These are phyloP conservation scores for Aphanomyces stellatus DNA, from an alignment of 352 stramenopile genomes.

Conservation along the genomic window DNA sequence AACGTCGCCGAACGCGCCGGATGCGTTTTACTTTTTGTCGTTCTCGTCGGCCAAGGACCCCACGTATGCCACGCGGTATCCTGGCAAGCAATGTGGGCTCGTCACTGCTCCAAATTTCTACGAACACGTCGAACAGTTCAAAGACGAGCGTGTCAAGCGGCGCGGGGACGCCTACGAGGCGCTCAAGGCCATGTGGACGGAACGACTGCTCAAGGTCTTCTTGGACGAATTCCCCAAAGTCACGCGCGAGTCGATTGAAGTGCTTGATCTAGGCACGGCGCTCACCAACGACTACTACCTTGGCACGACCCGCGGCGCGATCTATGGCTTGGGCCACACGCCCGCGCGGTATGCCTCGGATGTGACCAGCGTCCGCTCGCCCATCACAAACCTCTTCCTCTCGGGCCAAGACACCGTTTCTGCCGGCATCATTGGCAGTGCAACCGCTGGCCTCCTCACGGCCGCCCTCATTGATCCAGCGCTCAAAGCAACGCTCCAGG, in stretches of 20 bases:
- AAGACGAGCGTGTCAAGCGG: constrained; percentile 22
- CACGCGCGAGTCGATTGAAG: constrained; percentile 21
- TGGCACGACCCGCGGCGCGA: constrained; percentile 26
- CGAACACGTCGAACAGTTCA: constrained; percentile 28
- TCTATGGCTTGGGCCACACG: constrained; percentile 30
- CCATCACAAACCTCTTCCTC: constrained; percentile 16
- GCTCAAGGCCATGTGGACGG: constrained; percentile 24
- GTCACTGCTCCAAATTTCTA: constrained; percentile 26
- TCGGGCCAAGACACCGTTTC: constrained; percentile 16
- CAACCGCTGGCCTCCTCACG: neutral
- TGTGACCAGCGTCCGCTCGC: constrained; percentile 3
- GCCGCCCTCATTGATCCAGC: neutral
- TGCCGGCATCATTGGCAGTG: constrained; percentile 3
- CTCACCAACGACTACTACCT: constrained; percentile 39
- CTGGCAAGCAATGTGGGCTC: constrained; percentile 10
- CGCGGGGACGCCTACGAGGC: constrained; percentile 27
- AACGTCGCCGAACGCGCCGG: constrained; percentile 1
- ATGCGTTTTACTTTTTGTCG: constrained; percentile 18
- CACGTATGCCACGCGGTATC: constrained; percentile 15
- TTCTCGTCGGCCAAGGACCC: constrained; percentile 24
- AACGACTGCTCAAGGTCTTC: constrained; percentile 27
- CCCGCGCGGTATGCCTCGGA: constrained; percentile 8
- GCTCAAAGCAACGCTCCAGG: neutral
- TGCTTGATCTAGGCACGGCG: constrained; percentile 29
- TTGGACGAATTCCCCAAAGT: constrained; percentile 30